These are phyloP conservation scores for Lindgomyces ingoldianus DNA, from an alignment of 495 filamentous ascomycete genomes.

Conservation along the genomic window DNA sequence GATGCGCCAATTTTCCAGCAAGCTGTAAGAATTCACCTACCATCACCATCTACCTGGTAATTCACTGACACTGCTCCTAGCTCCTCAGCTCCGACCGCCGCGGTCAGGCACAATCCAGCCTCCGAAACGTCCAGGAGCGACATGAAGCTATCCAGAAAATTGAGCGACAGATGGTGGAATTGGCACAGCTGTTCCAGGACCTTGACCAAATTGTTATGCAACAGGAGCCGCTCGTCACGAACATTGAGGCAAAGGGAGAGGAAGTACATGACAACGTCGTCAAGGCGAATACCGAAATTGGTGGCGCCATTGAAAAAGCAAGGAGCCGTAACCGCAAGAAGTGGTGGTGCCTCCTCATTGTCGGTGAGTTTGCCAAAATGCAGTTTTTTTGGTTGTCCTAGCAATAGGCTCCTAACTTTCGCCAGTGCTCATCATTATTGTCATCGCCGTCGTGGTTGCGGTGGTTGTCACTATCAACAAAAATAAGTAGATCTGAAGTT, in stretches of 20 bases:
- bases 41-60: background rate
- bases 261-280: constrained; percentile 75
- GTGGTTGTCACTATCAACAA: constrained; percentile 31
- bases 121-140: constrained; percentile 75
- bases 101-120: constrained; percentile 74
- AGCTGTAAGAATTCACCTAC: constrained; percentile 57
- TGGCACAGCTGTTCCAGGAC: constrained; percentile 80
- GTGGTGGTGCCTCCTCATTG: constrained; percentile 90
- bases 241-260: constrained; percentile 80
- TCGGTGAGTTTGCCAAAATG: constrained; percentile 18
- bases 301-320: constrained; percentile 76
- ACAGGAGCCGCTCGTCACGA: constrained; percentile 73
- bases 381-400: background rate
- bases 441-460: constrained; percentile 52
- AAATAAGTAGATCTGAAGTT: constrained; percentile 16
- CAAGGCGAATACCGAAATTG: constrained; percentile 78
- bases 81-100: constrained; percentile 69
- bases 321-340: constrained; percentile 84
- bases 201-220: constrained; percentile 78
- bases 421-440: constrained; percentile 45
- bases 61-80: constrained; percentile 25
- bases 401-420: background rate
- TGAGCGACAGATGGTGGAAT: constrained; percentile 80
- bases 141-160: constrained; percentile 91
- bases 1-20: constrained; percentile 78